These are phyloP conservation scores for Lachancea sp. DNA, from an alignment of 805 yeast genomes.

Conservation along the genomic window DNA sequence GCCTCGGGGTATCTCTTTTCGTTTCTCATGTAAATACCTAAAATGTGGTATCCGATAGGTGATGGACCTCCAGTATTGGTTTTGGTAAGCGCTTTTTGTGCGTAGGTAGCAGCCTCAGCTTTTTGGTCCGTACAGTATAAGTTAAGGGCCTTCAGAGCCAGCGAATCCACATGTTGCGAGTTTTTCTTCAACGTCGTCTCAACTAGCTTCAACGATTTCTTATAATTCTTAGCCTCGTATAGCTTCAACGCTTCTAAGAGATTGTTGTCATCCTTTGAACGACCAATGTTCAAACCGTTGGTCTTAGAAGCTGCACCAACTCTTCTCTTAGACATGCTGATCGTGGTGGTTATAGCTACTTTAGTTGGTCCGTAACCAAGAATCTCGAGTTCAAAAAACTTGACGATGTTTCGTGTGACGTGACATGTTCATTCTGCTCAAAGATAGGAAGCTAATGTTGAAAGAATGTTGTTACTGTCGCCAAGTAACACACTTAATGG, in stretches of 20 bases:
- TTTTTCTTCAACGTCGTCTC: slow-evolving; percentile 74
- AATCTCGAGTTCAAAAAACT: no score
- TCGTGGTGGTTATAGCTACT: not conserved
- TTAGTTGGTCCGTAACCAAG: no score
- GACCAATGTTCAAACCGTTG: slow-evolving; percentile 13
- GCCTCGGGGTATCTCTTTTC: slow-evolving; percentile 69
- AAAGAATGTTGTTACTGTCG: no score
- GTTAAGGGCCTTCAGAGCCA: slow-evolving; percentile 78
- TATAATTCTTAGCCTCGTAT: slow-evolving; percentile 81
- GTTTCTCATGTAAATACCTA: slow-evolving; percentile 75
- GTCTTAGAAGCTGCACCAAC: slow-evolving; percentile 14
- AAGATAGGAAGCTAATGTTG: no score
- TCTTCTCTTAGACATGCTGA: slow-evolving; percentile 23
- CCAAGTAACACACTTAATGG: not conserved
- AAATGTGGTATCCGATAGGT: slow-evolving; percentile 74
- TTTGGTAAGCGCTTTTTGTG: slow-evolving; percentile 54
- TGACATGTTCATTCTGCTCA: not conserved
- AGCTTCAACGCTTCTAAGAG: slow-evolving; percentile 77
- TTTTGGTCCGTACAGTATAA: slow-evolving; percentile 51
- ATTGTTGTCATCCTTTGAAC: slow-evolving; percentile 61
- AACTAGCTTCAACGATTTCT: slow-evolving; percentile 70
- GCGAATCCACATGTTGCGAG: slow-evolving; percentile 68
- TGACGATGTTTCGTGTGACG: no score
- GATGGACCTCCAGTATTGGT: slow-evolving; percentile 43
- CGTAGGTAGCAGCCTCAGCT: slow-evolving; percentile 56